Evolutionary conservation across 768 basidiomycete species (phyloP).

Genomic region (Mycena filopes): DNA sequence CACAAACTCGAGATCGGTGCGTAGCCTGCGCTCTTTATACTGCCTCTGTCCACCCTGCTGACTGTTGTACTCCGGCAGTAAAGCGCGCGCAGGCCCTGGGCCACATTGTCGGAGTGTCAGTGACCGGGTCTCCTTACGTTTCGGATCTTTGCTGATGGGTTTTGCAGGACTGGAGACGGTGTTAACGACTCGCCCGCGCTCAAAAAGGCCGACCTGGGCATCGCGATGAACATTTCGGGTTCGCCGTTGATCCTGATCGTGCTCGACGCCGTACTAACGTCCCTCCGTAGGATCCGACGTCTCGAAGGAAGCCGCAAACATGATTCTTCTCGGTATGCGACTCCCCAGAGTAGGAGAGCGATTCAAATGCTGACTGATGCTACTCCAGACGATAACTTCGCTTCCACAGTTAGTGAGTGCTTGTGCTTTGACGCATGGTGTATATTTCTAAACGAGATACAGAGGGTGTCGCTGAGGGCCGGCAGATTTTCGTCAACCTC

Average conservation of each 20-base stretch:
- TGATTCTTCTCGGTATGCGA: slow-evolving; percentile 71
- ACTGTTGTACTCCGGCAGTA: slow-evolving; percentile 50
- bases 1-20: slow-evolving; percentile 79
- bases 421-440: slow-evolving; percentile 37
- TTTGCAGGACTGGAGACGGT: slow-evolving; percentile 72
- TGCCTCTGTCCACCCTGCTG: not conserved
- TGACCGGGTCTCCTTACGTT: slow-evolving; percentile 15
- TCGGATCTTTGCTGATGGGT: slow-evolving; percentile 14
- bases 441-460: not conserved
- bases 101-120: slow-evolving; percentile 78
- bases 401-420: slow-evolving; percentile 73
- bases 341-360: not conserved
- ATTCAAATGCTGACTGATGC: not conserved
- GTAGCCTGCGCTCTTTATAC: slow-evolving; percentile 29
- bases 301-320: slow-evolving; percentile 79
- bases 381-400: slow-evolving; percentile 72
- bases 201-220: slow-evolving; percentile 78
- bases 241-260: not conserved
- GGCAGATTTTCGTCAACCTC: slow-evolving; percentile 75
- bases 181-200: slow-evolving; percentile 79
- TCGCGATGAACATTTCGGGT: slow-evolving; percentile 79
- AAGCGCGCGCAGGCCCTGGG: slow-evolving; percentile 78
- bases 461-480: slow-evolving; percentile 77
- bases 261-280: not conserved
- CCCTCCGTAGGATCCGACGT: slow-evolving; percentile 62